Percentiles rank a stretch among this genome's conserved stretches.
Conservation (phyloP, 768 basidiomycete genomes). For the Goffeauzyma gilvescens region DNA sequence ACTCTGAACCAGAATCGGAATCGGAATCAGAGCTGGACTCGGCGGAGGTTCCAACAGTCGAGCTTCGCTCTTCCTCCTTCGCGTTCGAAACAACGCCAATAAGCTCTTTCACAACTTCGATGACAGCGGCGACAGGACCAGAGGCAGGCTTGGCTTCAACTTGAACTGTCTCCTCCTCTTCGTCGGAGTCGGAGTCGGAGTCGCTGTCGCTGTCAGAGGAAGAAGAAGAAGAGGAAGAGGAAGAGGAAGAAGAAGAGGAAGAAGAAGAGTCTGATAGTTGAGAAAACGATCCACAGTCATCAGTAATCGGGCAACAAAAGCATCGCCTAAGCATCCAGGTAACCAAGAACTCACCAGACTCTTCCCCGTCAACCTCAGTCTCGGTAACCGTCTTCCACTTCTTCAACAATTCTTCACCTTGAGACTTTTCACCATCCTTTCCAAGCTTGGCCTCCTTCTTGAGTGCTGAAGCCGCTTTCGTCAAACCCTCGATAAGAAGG, state of each 20-base stretch:
- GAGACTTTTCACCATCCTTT: background rate
- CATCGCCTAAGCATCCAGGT: background rate
- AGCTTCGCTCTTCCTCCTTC: too few relatives aligned
- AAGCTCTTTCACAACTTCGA: too few relatives aligned
- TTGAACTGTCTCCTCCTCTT: background rate
- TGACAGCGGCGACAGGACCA: too few relatives aligned
- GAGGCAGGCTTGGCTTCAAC: too few relatives aligned
- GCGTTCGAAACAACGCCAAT: too few relatives aligned
- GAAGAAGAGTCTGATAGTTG: too few relatives aligned
- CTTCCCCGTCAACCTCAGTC: constrained; percentile 10
- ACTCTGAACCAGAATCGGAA: too few relatives aligned
- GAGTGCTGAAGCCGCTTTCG: constrained; percentile 24
- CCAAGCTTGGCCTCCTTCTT: constrained; percentile 20
- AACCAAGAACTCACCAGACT: background rate
- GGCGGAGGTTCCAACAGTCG: too few relatives aligned
- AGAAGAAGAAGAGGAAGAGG: too few relatives aligned
- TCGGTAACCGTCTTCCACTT: constrained; percentile 13
- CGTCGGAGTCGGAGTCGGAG: constrained; percentile 1
- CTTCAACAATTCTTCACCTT: constrained; percentile 6
- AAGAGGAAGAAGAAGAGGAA: too few relatives aligned
- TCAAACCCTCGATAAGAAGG: constrained; percentile 22
- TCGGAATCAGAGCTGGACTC: too few relatives aligned
- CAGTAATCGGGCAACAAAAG: constrained; percentile 2
- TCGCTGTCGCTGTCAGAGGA: constrained; percentile 1
- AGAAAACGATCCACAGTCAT: too few relatives aligned